Evolutionary conservation across 2,329 filamentous ascomycete genomes (phyloP).

Genomic region (Ophiostoma triangulosporum): DNA sequence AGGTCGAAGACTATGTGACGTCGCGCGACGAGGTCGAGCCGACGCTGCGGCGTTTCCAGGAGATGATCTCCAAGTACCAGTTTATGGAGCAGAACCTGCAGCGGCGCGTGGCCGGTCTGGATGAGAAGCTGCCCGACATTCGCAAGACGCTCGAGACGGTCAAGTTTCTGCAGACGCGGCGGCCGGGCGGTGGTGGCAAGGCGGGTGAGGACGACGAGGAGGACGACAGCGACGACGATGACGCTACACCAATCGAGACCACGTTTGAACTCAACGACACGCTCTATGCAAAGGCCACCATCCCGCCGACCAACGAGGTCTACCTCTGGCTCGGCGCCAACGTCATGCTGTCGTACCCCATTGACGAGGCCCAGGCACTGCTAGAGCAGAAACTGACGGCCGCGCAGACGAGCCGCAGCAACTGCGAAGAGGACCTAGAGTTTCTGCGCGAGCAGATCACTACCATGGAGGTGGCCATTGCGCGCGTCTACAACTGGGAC

Average conservation of each 20-base stretch:
- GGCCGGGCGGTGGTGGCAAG: slow-evolving; percentile 1
- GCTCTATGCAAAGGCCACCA: slow-evolving; percentile 73
- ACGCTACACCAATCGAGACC: slow-evolving; percentile 52
- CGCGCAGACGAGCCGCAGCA: slow-evolving; percentile 66
- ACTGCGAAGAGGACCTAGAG: slow-evolving; percentile 92
- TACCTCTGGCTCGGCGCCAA: slow-evolving; percentile 98
- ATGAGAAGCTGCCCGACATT: slow-evolving; percentile 95
- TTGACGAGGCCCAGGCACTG: slow-evolving; percentile 72
- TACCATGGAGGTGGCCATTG: slow-evolving; percentile 90
- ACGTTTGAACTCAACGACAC: slow-evolving; percentile 97
- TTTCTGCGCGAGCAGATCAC: slow-evolving; percentile 95
- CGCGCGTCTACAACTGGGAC: slow-evolving; percentile 98
- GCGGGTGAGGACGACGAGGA: not conserved
- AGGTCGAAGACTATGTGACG: slow-evolving; percentile 76
- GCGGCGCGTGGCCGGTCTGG: slow-evolving; percentile 64
- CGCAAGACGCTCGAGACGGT: slow-evolving; percentile 91
- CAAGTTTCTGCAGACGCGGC: slow-evolving; percentile 52
- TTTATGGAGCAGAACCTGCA: slow-evolving; percentile 97
- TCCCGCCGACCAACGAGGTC: slow-evolving; percentile 77
- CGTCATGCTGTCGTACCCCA: slow-evolving; percentile 91
- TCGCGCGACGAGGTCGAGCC: slow-evolving; percentile 66
- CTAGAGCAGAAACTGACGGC: slow-evolving; percentile 64
- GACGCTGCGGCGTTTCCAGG: slow-evolving; percentile 72
- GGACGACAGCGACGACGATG: slow-evolving; percentile 2
- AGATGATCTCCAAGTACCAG: slow-evolving; percentile 99